A percentile compares a stretch with the other conserved stretches of the same genome.
Conservation (phyloP, 495 filamentous ascomycete species). For the Talaromyces proteolyticus region DNA sequence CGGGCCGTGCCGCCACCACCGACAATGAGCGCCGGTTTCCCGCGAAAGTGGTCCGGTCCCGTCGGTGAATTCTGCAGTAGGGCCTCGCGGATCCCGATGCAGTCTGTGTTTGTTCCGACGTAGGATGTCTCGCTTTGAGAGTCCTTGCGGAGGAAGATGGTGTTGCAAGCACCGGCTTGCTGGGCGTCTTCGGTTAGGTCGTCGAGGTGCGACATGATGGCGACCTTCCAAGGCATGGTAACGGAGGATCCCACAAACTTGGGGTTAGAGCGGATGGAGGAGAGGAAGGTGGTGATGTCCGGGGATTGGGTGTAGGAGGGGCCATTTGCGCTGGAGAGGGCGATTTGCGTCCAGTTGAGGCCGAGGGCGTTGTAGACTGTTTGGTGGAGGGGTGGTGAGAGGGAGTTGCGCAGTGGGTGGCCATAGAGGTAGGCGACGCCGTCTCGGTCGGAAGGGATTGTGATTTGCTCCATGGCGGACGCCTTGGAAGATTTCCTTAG, state of each 20-base stretch:
- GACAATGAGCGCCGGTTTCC: slow-evolving; percentile 52
- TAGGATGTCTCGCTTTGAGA: slow-evolving; percentile 34
- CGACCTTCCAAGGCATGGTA: slow-evolving; percentile 73
- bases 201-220: slow-evolving; percentile 63
- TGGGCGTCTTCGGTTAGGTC: slow-evolving; percentile 60
- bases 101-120: slow-evolving; percentile 72
- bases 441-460: too few relatives aligned
- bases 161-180: slow-evolving; percentile 69
- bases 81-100: slow-evolving; percentile 63
- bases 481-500: too few relatives aligned
- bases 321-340: too few relatives aligned
- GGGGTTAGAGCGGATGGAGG: too few relatives aligned
- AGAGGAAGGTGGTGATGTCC: too few relatives aligned
- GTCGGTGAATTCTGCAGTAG: slow-evolving; percentile 54
- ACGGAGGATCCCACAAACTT: slow-evolving; percentile 61
- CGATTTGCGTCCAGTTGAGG: too few relatives aligned
- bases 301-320: too few relatives aligned
- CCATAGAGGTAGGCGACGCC: too few relatives aligned
- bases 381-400: too few relatives aligned
- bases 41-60: slow-evolving; percentile 39
- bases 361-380: too few relatives aligned
- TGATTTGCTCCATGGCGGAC: too few relatives aligned
- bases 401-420: too few relatives aligned
- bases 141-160: slow-evolving; percentile 54
- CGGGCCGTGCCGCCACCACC: slow-evolving; percentile 67